A percentile compares a stretch with the other conserved stretches of the same genome.
Evolutionary conservation across 441 rosid species (phyloP).

Genomic region (Pelargonium exstipulatum): DNA sequence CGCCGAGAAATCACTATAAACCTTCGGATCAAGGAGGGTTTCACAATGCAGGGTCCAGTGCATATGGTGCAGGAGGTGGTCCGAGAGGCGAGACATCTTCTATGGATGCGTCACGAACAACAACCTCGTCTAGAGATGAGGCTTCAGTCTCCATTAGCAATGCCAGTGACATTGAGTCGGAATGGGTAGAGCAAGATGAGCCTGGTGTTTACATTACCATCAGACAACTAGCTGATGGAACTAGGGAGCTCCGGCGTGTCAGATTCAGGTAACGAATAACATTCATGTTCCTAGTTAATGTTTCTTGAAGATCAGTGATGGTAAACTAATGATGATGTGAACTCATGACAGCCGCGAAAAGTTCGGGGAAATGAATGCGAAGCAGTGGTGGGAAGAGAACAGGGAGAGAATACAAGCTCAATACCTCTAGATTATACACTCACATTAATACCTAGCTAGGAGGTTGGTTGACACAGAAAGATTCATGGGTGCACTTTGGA

Average conservation of each 20-base stretch:
- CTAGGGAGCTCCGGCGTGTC: constrained; percentile 92
- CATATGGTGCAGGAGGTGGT: constrained; percentile 33
- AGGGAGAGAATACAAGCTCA: constrained; percentile 95
- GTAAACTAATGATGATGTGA: neutral
- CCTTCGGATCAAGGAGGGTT: constrained; percentile 38
- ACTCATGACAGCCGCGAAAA: constrained; percentile 71
- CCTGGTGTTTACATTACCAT: constrained; percentile 94
- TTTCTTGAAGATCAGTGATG: neutral
- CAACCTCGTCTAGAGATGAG: constrained; percentile 87
- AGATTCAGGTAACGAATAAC: constrained; percentile 72
- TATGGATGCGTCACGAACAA: constrained; percentile 61
- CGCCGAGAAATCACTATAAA: constrained; percentile 67
- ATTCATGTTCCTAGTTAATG: neutral
- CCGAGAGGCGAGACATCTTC: constrained; percentile 40
- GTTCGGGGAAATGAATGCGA: constrained; percentile 90
- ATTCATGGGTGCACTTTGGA: no score
- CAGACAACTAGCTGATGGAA: constrained; percentile 81
- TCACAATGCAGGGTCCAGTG: constrained; percentile 48
- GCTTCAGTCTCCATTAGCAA: constrained; percentile 77
- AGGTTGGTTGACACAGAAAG: no score
- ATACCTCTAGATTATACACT: constrained; percentile 50
- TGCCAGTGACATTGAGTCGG: constrained; percentile 85
- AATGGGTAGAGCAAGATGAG: constrained; percentile 92
- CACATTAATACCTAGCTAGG: no score
- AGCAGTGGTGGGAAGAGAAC: constrained; percentile 97